Evolutionary conservation across 768 basidiomycete genomes (phyloP), one percentile per base, ranked within the genome.

Genomic region (Xerocomellus dryophilus): DNA sequence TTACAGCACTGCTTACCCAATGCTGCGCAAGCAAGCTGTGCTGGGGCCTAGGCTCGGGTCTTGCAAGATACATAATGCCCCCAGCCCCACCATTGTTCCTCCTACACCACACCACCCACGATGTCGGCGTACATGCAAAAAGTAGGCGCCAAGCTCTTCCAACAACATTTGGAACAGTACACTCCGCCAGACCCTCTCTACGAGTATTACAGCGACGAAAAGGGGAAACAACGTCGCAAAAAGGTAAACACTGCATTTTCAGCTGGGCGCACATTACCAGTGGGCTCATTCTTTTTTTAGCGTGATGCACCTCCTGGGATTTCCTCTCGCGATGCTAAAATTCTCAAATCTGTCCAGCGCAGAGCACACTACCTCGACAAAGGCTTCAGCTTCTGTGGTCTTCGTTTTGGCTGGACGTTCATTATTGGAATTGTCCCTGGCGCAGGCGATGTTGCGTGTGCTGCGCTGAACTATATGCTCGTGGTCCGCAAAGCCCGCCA

Each of bases 321-420:
- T 3, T 88, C 89, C 0, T 67, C 77, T 15, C 81, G 88, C 21
- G 95, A 97, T 60, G 80, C 80, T 35, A 81, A 81, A 45, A 85
- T 93, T 46, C 76, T 97, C 39, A 80, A 79, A 59, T 81, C 84
- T 18, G 83, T 97, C 31, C 83, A 89, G 63, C 77, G 79, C 32
- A 78, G 92, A 7, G 93, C 92, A 1, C 90, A 89, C 61, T 82
- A 86, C 66, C 85, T 97, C 50, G 94, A 97, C 73, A 93, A 91
- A 69, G 85, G 90, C 2, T 90, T 97, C 76, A 76, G 66, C 40
- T 29, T 96, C 2, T 88, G 85, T 56, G 92, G 94, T 10, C 66
- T 95, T 49, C 82, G 83, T 12, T 93, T 96, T 55, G 94, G 94
- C 0, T 94, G 87, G 86, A 82, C 90, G 1, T 88, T 92, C 71